Evolutionary conservation across 208 protist genomes (phyloP).

Genomic region (Eutreptiella sp.): DNA sequence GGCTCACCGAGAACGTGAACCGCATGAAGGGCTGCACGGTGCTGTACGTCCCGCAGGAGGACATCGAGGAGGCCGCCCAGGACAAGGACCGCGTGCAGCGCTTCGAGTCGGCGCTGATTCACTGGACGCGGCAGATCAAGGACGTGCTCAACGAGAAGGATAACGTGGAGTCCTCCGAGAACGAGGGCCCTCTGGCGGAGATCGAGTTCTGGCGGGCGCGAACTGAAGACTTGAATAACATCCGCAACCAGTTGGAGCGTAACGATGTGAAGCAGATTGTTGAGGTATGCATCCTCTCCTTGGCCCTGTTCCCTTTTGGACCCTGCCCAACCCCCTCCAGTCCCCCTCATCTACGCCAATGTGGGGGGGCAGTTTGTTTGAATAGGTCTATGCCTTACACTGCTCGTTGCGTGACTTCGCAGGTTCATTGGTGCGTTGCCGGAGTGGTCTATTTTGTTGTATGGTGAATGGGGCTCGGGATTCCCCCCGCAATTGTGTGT

Average conservation of each 20-base stretch:
- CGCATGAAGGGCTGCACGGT: slow-evolving; percentile 86
- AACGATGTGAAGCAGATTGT: slow-evolving; percentile 81
- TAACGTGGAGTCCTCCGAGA: slow-evolving; percentile 45
- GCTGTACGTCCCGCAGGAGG: slow-evolving; percentile 93
- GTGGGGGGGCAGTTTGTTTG: too few relatives aligned
- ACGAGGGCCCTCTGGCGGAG: slow-evolving; percentile 84
- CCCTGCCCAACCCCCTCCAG: too few relatives aligned
- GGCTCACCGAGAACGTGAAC: slow-evolving; percentile 87
- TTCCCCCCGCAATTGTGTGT: too few relatives aligned
- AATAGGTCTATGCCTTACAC: too few relatives aligned
- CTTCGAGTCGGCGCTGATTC: slow-evolving; percentile 92
- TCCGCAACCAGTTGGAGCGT: slow-evolving; percentile 84
- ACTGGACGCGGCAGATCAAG: slow-evolving; percentile 98
- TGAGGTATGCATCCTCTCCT: too few relatives aligned
- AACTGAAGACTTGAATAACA: slow-evolving; percentile 85
- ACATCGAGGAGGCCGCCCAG: slow-evolving; percentile 59
- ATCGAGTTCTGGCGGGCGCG: slow-evolving; percentile 90
- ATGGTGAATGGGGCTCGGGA: too few relatives aligned
- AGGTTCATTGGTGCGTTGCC: too few relatives aligned
- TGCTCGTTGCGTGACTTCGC: too few relatives aligned
- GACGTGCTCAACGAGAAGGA: slow-evolving; percentile 87
- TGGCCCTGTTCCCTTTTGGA: too few relatives aligned
- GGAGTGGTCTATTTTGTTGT: too few relatives aligned
- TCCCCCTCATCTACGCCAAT: too few relatives aligned
- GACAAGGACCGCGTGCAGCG: slow-evolving; percentile 92